phyloP scores from a whole-genome alignment of 768 basidiomycete genomes.

The Lactarius deliciosus region DNA sequence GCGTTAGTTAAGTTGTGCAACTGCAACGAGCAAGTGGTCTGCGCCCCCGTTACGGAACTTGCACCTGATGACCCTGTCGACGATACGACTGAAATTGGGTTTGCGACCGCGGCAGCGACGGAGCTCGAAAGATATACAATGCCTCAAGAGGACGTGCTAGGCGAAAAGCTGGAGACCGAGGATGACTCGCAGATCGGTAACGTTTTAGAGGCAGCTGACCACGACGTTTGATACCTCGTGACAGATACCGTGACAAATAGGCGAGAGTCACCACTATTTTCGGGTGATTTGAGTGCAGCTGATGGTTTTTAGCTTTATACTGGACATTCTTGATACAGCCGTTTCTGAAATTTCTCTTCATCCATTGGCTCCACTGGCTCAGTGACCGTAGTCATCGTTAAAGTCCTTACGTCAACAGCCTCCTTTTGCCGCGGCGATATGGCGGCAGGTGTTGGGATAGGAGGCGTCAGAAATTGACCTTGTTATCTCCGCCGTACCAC shows the following conservation, averaged over 20 bases:
- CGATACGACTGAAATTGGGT: slow-evolving; percentile 53
- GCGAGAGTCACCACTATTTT: background rate
- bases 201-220: background rate
- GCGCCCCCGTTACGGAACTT: slow-evolving; percentile 15
- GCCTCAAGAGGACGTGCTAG: slow-evolving; percentile 26
- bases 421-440: background rate
- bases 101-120: slow-evolving; percentile 43
- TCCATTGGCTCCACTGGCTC: background rate
- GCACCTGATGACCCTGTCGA: slow-evolving; percentile 30
- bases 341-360: background rate
- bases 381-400: background rate
- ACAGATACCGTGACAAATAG: background rate
- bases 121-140: slow-evolving; percentile 30
- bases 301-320: background rate
- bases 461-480: background rate
- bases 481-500: slow-evolving; percentile 11
- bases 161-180: slow-evolving; percentile 16
- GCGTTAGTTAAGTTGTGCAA: slow-evolving; percentile 46
- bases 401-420: background rate
- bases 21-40: slow-evolving; percentile 36
- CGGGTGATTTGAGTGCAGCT: background rate
- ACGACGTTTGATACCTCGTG: background rate
- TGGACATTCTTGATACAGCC: background rate
- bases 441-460: background rate
- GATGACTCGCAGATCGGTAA: slow-evolving; percentile 1